These are phyloP conservation scores for Xylaria sp. DNA, from an alignment of 2,329 filamentous ascomycete genomes.

Conservation along the genomic window DNA sequence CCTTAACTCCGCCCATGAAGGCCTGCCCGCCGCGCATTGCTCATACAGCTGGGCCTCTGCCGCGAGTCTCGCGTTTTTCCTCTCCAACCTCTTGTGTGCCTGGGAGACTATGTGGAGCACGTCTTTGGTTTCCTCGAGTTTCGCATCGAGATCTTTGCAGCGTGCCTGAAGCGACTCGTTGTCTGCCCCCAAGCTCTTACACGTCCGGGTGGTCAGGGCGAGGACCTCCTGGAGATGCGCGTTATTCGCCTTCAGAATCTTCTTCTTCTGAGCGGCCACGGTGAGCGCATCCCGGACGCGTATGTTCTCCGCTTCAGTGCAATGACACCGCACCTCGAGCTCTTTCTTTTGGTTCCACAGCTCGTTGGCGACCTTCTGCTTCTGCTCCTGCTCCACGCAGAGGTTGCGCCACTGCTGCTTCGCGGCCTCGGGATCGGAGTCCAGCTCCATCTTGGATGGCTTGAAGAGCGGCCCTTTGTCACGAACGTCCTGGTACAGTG, in stretches of 20 bases:
- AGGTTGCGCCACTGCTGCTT: constrained; percentile 6
- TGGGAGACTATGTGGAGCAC: not conserved
- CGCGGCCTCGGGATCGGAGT: constrained; percentile 3
- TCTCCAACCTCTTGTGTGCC: not conserved
- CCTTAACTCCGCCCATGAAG: no score
- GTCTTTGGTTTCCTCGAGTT: not conserved
- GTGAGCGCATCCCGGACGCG: not conserved
- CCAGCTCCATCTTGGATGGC: not conserved
- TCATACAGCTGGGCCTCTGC: not conserved
- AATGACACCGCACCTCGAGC: not conserved
- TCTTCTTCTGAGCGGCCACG: not conserved
- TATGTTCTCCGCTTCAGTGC: not conserved
- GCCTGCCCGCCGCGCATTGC: not conserved
- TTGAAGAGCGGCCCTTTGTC: constrained; percentile 13
- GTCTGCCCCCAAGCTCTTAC: not conserved
- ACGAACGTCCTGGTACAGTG: constrained; percentile 12
- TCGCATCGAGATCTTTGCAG: not conserved
- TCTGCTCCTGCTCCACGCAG: not conserved
- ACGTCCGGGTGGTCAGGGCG: no score
- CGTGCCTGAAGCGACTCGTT: constrained; percentile 37
- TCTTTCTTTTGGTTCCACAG: not conserved
- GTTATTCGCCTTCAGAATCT: not conserved
- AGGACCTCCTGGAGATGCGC: not conserved
- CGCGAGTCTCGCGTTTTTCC: not conserved
- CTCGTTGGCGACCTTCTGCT: not conserved